Percentiles rank a stretch among this genome's conserved stretches.
phyloP scores from a whole-genome alignment of 495 filamentous ascomycete species.

The Aspergillus cavernicola region DNA sequence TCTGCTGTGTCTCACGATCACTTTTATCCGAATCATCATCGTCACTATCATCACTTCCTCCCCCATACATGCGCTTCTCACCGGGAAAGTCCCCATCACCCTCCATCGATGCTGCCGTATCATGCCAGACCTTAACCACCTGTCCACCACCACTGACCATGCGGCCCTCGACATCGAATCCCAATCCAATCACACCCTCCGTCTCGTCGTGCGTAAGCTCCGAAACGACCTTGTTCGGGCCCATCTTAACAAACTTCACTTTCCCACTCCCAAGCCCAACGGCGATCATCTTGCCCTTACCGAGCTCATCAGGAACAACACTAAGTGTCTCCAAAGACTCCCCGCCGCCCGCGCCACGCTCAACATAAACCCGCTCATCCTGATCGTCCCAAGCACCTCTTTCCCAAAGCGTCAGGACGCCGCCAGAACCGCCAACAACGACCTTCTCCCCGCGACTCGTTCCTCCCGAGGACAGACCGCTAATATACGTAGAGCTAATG shows the following conservation, averaged over 20 bases:
- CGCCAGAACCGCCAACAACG: conserved; percentile 71
- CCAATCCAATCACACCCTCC: conserved; percentile 73
- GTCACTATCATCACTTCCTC: conserved; percentile 41
- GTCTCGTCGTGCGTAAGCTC: conserved; percentile 75
- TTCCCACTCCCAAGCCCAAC: conserved; percentile 73
- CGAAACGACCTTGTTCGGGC: conserved; percentile 54
- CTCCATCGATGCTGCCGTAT: conserved; percentile 38
- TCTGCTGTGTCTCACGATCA: conserved; percentile 31
- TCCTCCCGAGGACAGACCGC: conserved; percentile 59
- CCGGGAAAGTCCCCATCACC: conserved; percentile 36
- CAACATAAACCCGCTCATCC: conserved; percentile 77
- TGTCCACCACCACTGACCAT: conserved; percentile 84
- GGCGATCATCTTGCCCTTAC: conserved; percentile 64
- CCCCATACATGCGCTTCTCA: conserved; percentile 35
- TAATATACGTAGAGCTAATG: conserved; percentile 71
- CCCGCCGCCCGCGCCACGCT: conserved; percentile 48
- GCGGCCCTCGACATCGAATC: conserved; percentile 76
- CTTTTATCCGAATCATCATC: conserved; percentile 39
- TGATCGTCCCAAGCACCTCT: conserved; percentile 92
- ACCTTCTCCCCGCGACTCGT: conserved; percentile 68
- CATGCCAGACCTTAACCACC: conserved; percentile 81
- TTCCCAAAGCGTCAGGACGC: conserved; percentile 89
- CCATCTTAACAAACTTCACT: conserved; percentile 53
- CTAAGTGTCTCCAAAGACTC: conserved; percentile 72
- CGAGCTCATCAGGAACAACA: conserved; percentile 59